These are phyloP conservation scores for Eucalyptus globulus DNA, from an alignment of 345 rosid genomes.

Conservation along the genomic window DNA sequence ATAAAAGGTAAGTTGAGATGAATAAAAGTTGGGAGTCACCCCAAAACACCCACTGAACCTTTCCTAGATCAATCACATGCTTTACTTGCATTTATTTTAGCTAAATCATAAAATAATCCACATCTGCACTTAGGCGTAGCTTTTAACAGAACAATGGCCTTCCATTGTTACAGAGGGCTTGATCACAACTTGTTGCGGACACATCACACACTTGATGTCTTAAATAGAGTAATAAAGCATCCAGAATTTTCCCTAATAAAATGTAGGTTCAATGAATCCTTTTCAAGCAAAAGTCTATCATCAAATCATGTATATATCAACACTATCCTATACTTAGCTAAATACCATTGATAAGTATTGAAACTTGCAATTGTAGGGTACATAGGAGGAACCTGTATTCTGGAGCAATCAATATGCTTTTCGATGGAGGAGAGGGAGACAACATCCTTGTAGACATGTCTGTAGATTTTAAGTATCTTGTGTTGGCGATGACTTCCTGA, in stretches of 20 bases:
- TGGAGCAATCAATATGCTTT: slow-evolving; percentile 19
- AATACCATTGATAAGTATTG: neutral
- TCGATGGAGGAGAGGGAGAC: slow-evolving; percentile 18
- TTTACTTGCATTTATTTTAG: neutral
- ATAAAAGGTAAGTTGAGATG: neutral
- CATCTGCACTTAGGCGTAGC: neutral
- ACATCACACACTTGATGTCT: neutral
- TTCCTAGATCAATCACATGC: neutral
- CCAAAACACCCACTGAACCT: neutral
- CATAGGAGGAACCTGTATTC: slow-evolving; percentile 16
- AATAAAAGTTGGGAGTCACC: neutral
- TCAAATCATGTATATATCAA: neutral
- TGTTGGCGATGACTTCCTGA: slow-evolving; percentile 15
- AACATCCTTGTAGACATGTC: slow-evolving; percentile 35
- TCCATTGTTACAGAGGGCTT: neutral
- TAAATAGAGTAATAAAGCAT: neutral
- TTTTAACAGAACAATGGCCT: neutral
- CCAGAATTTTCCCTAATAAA: neutral
- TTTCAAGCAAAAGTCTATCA: neutral
- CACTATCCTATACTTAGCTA: neutral
- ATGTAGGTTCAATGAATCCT: neutral
- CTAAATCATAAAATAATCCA: neutral
- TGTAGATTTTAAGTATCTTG: slow-evolving; percentile 27
- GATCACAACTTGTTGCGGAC: neutral
- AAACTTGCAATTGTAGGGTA: neutral